Evolutionary conservation across 1,284 basidiomycete genomes (phyloP), one percentile per base, ranked within the genome.

Genomic region (Apiotrichum laibachii): DNA sequence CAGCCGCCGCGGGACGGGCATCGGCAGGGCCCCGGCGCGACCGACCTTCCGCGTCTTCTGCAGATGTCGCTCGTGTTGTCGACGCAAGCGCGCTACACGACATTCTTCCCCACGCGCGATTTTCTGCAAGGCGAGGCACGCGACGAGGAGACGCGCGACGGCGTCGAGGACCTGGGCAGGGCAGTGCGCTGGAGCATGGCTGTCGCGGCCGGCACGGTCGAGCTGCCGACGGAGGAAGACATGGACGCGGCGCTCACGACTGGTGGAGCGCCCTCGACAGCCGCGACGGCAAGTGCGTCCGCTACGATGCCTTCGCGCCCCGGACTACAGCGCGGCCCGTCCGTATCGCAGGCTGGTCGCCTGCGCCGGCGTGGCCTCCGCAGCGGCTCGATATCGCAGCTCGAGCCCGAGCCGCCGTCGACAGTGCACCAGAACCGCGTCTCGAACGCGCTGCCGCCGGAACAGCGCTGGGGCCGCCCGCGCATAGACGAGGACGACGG

Each of bases 31-130:
- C 57, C 53, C 9, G 53, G 60, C 1, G 49, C 65, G 9, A 50
- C 67, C 21, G 74, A 78, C 37, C 68, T 78, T 12, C 67, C 67
- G 7, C 65, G 72, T 5, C 62, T 78, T 8, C 67, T 76, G 37
- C 77, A 79, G 53, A 77, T 79, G 76, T 66, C 67, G 6, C 67
- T 80, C 31, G 72, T 80, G 12, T 64, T 78, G n/a, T 69, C 72
- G 4, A 78, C 77, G 4, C 77, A 78, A 64, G 73, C 75, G 12
- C 61, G 66, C 37, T 72, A 71, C 50, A 72, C 73, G 6, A 60
- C 69, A 18, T 77, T 77, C 63, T 69, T 73, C 56, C 64, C 72
- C 2, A 48, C 60, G 1, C 44, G 59, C 2, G 54, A 54, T 7
- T 57, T 49, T 6, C 47, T 34, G 15, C 60, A 67, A 19, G 59